Evolutionary conservation across 148 eudicot genomes (phyloP).

Genomic region (Fagopyrum homotropicum): DNA sequence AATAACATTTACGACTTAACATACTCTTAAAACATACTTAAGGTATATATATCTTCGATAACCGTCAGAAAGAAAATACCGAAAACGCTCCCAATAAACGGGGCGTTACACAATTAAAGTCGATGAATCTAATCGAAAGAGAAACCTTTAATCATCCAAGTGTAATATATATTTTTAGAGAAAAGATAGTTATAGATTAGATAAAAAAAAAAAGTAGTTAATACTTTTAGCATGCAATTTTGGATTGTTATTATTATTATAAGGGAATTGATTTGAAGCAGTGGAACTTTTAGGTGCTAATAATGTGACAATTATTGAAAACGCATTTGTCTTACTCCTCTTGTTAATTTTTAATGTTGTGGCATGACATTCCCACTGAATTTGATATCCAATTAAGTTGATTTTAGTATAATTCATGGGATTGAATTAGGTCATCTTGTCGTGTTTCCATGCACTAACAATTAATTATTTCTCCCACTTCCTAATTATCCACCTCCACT

Average conservation of each 20-base stretch:
- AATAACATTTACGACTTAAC: no score
- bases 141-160: not conserved
- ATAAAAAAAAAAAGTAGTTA: not conserved
- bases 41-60: no score
- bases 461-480: not conserved
- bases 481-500: not conserved
- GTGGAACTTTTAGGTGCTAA: conserved; percentile 1
- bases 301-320: conserved; percentile 6
- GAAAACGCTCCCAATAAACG: no score
- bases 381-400: not conserved
- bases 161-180: not conserved
- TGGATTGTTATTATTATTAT: not conserved
- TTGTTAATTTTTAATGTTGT: no score
- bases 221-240: not conserved
- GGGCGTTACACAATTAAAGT: no score
- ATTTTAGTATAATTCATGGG: not conserved
- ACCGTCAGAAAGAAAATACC: no score
- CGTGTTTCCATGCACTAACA: conserved; percentile 4
- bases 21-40: no score
- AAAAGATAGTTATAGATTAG: not conserved
- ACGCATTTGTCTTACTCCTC: conserved; percentile 1
- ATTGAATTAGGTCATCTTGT: not conserved
- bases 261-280: no score
- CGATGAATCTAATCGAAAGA: not conserved
- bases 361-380: conserved; percentile 2